Conservation (phyloP, 768 basidiomycete species). For the Pisolithus sp. region DNA sequence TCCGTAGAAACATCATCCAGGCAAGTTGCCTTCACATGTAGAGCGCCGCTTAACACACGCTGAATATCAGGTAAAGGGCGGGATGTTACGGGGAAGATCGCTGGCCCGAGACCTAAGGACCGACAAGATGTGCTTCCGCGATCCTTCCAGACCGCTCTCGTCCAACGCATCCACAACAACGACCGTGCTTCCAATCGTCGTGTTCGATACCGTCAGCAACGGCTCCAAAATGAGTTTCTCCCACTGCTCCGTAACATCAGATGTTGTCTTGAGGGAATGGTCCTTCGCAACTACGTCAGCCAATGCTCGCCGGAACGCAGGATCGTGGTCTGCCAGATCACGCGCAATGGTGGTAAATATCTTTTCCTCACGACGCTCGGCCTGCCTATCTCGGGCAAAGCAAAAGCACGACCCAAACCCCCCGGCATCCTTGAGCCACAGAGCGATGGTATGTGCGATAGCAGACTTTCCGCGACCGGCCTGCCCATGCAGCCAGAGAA, state of each 20-base stretch:
- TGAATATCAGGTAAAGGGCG: no score
- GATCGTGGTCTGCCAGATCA: not conserved
- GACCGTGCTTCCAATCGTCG: conserved; percentile 11
- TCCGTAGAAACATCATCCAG: not conserved
- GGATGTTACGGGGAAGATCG: no score
- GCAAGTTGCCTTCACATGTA: not conserved
- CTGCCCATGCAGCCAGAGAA: not conserved
- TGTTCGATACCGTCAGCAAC: conserved; percentile 1
- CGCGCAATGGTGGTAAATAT: not conserved
- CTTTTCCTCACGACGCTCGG: not conserved
- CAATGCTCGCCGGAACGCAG: not conserved
- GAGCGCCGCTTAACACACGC: not conserved
- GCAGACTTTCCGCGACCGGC: not conserved
- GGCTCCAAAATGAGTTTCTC: not conserved
- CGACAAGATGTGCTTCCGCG: conserved; percentile 10
- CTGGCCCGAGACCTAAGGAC: conserved; percentile 27
- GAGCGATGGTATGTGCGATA: not conserved
- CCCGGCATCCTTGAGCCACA: not conserved
- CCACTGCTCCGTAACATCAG: not conserved
- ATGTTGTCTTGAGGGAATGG: not conserved
- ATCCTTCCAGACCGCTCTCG: not conserved
- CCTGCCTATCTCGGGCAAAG: not conserved
- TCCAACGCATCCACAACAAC: conserved; percentile 19
- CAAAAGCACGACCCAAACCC: not conserved
- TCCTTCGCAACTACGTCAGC: not conserved